Evolutionary conservation across 768 basidiomycete genomes (phyloP).

Genomic region (Candolleomyces aberdarensis): DNA sequence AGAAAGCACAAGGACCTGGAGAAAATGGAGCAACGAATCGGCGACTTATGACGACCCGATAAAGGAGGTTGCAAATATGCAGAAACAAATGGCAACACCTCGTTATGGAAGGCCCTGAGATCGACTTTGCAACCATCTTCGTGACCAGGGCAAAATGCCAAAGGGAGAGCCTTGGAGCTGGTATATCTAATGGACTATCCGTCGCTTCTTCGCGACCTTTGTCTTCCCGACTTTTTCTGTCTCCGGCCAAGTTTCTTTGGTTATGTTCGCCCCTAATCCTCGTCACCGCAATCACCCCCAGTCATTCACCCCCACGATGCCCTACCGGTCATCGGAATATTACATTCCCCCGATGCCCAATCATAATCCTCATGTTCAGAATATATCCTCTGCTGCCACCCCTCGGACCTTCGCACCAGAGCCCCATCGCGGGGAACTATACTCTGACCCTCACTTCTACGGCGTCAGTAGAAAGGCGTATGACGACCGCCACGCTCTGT

Average conservation of each 20-base stretch:
- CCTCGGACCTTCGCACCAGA: conserved; percentile 5
- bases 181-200: neutral
- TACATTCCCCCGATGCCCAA: neutral
- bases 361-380: neutral
- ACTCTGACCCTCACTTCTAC: neutral
- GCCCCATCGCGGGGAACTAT: neutral
- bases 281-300: conserved; percentile 10
- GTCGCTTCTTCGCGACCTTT: neutral
- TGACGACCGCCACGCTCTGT: conserved; percentile 1
- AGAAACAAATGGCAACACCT: conserved; percentile 10
- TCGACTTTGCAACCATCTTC: conserved; percentile 3
- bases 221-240: neutral
- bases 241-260: neutral
- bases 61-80: conserved; percentile 4
- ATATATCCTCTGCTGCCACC: neutral
- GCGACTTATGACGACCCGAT: neutral
- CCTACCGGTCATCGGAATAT: conserved; percentile 13
- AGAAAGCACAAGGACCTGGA: neutral
- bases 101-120: conserved; percentile 2
- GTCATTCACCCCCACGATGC: conserved; percentile 5
- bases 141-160: neutral
- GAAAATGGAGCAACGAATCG: neutral
- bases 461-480: neutral
- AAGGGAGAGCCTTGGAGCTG: neutral
- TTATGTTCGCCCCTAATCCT: conserved; percentile 10